phyloP scores from a whole-genome alignment of 2,329 filamentous ascomycete species.

The Curvularia sp. region DNA sequence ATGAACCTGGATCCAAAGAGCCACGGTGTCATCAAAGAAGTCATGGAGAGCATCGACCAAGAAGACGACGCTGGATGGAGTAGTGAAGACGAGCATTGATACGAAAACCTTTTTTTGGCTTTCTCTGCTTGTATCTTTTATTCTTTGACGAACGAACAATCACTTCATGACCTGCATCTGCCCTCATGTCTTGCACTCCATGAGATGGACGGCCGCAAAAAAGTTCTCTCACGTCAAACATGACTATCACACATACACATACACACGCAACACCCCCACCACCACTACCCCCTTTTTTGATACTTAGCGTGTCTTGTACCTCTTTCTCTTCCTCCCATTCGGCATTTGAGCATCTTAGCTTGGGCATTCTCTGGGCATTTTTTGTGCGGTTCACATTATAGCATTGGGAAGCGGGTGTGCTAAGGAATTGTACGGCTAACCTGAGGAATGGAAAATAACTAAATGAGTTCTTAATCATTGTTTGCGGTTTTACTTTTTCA shows the following conservation, averaged over 20 bases:
- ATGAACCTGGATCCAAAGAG: conserved; percentile 97
- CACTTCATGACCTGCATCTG: neutral
- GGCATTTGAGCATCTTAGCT: neutral
- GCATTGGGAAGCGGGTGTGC: neutral
- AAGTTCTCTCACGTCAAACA: neutral
- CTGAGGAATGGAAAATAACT: neutral
- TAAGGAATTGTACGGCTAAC: neutral
- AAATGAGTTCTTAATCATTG: neutral
- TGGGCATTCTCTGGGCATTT: neutral
- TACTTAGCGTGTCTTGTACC: neutral
- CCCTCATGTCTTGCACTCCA: neutral
- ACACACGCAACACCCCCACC: neutral
- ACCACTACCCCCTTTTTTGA: neutral
- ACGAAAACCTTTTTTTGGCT: neutral
- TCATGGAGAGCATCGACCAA: conserved; percentile 89
- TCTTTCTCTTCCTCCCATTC: neutral
- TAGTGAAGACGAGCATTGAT: conserved; percentile 44
- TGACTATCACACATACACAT: neutral
- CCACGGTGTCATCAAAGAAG: conserved; percentile 92
- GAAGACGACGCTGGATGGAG: conserved; percentile 60
- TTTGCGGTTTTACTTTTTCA: too few species aligned
- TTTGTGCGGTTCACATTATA: neutral
- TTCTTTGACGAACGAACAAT: neutral
- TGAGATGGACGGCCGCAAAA: neutral
- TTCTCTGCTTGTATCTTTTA: neutral